A percentile compares a stretch with the other conserved stretches of the same genome.
These are phyloP conservation scores for Schizosaccharomyces octosporus DNA, from an alignment of 805 yeast genomes.

Conservation along the genomic window DNA sequence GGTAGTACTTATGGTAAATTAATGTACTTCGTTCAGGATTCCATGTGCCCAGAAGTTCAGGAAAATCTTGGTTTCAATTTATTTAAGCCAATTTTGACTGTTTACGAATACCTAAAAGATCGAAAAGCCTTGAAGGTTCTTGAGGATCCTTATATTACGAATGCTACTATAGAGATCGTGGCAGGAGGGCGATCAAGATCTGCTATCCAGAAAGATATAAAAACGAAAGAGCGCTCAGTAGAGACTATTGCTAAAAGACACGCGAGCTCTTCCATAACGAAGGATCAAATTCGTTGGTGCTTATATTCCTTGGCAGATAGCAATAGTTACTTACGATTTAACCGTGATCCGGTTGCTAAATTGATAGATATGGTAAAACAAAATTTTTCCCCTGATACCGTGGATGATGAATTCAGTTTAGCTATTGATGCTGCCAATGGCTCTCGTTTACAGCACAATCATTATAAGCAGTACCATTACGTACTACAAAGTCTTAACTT, in stretches of 20 bases:
- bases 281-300: conserved; percentile 46
- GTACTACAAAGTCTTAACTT: conserved; percentile 46
- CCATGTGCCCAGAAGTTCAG: conserved; percentile 43
- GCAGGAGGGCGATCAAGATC: conserved; percentile 32
- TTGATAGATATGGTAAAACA: conserved; percentile 30
- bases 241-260: conserved; percentile 31
- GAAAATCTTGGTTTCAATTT: conserved; percentile 54
- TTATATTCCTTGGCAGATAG: conserved; percentile 60
- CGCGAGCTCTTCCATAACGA: conserved; percentile 16
- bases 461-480: conserved; percentile 46
- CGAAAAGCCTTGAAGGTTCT: conserved; percentile 21
- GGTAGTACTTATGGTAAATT: conserved; percentile 55
- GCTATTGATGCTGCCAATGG: conserved; percentile 46
- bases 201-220: conserved; percentile 33
- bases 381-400: conserved; percentile 22
- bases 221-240: conserved; percentile 42
- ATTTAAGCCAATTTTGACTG: conserved; percentile 47
- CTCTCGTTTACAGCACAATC: conserved; percentile 49
- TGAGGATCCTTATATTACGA: conserved; percentile 30
- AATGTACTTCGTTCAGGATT: conserved; percentile 60
- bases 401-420: conserved; percentile 9
- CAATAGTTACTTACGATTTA: conserved; percentile 44
- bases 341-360: conserved; percentile 39
- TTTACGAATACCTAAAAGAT: conserved; percentile 23
- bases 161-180: conserved; percentile 44